phyloP scores from a whole-genome alignment of 331 rosid species.

The Prunus yedoensis region DNA sequence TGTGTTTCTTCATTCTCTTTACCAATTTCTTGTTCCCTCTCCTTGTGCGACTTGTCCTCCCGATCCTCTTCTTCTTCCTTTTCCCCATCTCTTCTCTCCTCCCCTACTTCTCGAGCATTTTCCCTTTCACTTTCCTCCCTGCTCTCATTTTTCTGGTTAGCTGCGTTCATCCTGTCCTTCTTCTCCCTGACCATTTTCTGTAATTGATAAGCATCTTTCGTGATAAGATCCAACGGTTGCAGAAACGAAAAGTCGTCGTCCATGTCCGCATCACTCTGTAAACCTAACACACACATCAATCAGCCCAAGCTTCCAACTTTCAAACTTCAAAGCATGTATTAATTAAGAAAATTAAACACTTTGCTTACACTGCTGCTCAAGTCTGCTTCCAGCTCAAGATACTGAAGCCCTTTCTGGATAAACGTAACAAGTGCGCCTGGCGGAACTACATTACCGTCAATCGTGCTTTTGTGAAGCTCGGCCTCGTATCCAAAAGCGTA shows the following conservation, averaged over 20 bases:
- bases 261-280: slow-evolving; percentile 83
- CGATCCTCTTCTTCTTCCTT: slow-evolving; percentile 37
- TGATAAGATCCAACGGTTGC: slow-evolving; percentile 93
- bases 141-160: slow-evolving; percentile 40
- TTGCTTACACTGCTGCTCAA: slow-evolving; percentile 76
- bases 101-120: slow-evolving; percentile 52
- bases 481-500: slow-evolving; percentile 97
- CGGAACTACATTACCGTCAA: slow-evolving; percentile 87
- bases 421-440: slow-evolving; percentile 83
- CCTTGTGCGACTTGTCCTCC: slow-evolving; percentile 39
- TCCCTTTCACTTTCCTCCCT: slow-evolving; percentile 61
- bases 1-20: slow-evolving; percentile 26
- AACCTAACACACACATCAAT: slow-evolving; percentile 45
- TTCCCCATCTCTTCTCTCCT: slow-evolving; percentile 43
- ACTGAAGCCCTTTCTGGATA: slow-evolving; percentile 90
- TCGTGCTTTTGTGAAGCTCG: slow-evolving; percentile 67
- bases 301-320: slow-evolving; percentile 20
- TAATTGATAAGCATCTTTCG: slow-evolving; percentile 80
- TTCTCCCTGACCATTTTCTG: slow-evolving; percentile 72
- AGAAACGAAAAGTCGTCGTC: slow-evolving; percentile 92
- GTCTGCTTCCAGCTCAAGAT: slow-evolving; percentile 93
- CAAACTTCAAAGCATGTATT: background rate
- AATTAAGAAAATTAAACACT: slow-evolving; percentile 7
- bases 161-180: slow-evolving; percentile 41
- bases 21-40: slow-evolving; percentile 48